Evolutionary conservation across 2,329 filamentous ascomycete species (phyloP).

Genomic region (Talaromyces sp.): DNA sequence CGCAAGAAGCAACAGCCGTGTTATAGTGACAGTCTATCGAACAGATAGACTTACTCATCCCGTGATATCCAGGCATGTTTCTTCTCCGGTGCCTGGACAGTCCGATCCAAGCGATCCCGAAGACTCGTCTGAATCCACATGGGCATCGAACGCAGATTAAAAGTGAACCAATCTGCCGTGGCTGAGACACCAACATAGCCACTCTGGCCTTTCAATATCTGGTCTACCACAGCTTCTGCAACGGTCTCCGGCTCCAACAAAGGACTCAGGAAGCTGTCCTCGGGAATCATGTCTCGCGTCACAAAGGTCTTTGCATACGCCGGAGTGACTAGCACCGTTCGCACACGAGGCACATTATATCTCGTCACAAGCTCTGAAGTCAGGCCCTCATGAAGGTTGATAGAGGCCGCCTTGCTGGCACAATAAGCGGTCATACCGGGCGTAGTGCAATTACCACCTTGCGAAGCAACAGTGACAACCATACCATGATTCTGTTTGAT

Average conservation of each 20-base stretch:
- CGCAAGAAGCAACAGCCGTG: background rate
- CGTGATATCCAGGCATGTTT: conserved; percentile 16
- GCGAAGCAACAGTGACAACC: conserved; percentile 52
- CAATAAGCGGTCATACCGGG: conserved; percentile 49
- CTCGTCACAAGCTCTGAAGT: conserved; percentile 28
- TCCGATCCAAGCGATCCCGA: conserved; percentile 39
- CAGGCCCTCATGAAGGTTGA: conserved; percentile 49
- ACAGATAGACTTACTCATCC: background rate
- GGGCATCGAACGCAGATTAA: conserved; percentile 52
- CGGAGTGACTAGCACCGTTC: conserved; percentile 24
- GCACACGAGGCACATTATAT: conserved; percentile 29
- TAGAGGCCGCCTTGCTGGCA: conserved; percentile 46
- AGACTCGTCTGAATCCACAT: conserved; percentile 60
- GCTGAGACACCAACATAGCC: conserved; percentile 56
- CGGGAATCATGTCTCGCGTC: conserved; percentile 49
- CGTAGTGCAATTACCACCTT: conserved; percentile 45
- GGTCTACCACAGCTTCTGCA: conserved; percentile 59
- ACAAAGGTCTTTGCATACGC: conserved; percentile 16
- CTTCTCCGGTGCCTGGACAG: conserved; percentile 17
- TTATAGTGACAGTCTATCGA: background rate
- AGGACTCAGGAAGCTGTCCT: conserved; percentile 51
- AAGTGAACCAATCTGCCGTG: conserved; percentile 43
- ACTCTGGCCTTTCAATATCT: conserved; percentile 57
- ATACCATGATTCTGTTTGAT: conserved; percentile 49
- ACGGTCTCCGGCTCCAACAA: conserved; percentile 60